Evolutionary conservation across 108 stramenopile genomes (phyloP).

Genomic region (Halocafeteria seosinensis): DNA sequence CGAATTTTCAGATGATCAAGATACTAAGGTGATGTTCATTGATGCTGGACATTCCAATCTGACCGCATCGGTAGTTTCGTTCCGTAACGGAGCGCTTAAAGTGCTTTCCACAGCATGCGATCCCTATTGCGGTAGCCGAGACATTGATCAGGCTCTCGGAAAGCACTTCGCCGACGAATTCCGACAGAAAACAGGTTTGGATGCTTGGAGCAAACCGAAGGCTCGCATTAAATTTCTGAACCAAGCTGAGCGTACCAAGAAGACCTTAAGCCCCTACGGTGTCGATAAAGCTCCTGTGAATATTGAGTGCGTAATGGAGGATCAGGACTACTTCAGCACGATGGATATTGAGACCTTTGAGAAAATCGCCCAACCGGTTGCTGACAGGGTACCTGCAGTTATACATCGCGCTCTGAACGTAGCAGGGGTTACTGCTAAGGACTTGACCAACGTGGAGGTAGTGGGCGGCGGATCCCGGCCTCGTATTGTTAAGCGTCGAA

Average conservation of each 20-base stretch:
- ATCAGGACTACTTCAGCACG: slow-evolving; percentile 63
- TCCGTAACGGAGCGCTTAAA: slow-evolving; percentile 64
- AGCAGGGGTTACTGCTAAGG: slow-evolving; percentile 42
- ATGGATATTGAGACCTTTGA: slow-evolving; percentile 66
- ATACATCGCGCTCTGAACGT: slow-evolving; percentile 59
- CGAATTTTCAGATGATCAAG: slow-evolving; percentile 54
- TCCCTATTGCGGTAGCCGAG: slow-evolving; percentile 66
- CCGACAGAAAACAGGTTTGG: slow-evolving; percentile 39
- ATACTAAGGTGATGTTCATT: slow-evolving; percentile 59
- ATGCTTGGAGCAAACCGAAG: slow-evolving; percentile 59
- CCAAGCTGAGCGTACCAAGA: slow-evolving; percentile 89
- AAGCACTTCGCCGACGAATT: slow-evolving; percentile 71
- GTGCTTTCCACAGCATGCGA: slow-evolving; percentile 62
- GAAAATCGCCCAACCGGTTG: slow-evolving; percentile 48
- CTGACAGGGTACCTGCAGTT: slow-evolving; percentile 55
- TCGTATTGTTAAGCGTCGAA: slow-evolving; percentile 60
- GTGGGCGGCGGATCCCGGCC: slow-evolving; percentile 81
- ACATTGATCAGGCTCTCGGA: slow-evolving; percentile 70
- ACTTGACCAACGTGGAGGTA: slow-evolving; percentile 65
- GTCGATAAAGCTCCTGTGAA: slow-evolving; percentile 78
- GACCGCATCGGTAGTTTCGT: slow-evolving; percentile 69
- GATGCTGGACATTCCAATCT: slow-evolving; percentile 9
- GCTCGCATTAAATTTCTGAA: slow-evolving; percentile 67
- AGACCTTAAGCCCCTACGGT: slow-evolving; percentile 82
- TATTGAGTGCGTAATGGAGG: slow-evolving; percentile 75